Conservation (phyloP, 2,329 filamentous ascomycete genomes). For the Phyllosticta capitalensis region DNA sequence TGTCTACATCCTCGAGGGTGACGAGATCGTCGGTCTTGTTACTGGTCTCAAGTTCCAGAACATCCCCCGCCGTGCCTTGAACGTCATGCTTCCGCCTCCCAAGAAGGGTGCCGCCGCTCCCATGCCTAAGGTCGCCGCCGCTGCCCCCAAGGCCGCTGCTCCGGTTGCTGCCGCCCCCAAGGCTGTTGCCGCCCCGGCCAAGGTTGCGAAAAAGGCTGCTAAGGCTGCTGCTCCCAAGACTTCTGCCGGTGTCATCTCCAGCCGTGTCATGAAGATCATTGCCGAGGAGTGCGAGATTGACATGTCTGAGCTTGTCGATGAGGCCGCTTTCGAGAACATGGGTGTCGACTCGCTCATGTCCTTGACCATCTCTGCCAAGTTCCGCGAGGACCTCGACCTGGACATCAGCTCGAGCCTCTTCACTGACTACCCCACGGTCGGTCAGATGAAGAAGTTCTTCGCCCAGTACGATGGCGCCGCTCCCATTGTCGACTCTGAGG, state of each 20-base stretch:
- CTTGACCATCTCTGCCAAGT: constrained; percentile 51
- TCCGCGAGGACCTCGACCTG: constrained; percentile 51
- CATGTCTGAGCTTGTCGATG: constrained; percentile 48
- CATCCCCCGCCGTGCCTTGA: constrained; percentile 56
- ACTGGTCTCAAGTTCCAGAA: constrained; percentile 57
- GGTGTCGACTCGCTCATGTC: constrained; percentile 54
- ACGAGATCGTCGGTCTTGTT: constrained; percentile 49
- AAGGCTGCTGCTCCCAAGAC: constrained; percentile 37
- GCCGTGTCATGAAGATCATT: constrained; percentile 54
- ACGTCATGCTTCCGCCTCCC: constrained; percentile 56
- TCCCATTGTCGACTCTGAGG: constrained; percentile 27
- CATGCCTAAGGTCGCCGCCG: constrained; percentile 24
- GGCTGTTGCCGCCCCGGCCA: constrained; percentile 19
- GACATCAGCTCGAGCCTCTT: constrained; percentile 51
- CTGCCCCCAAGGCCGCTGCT: constrained; percentile 25
- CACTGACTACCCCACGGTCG: constrained; percentile 50
- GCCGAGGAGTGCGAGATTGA: constrained; percentile 56
- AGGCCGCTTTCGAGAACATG: constrained; percentile 52
- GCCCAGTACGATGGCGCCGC: constrained; percentile 36
- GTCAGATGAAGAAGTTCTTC: constrained; percentile 51
- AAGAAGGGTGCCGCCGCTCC: constrained; percentile 34
- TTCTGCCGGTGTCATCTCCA: constrained; percentile 39
- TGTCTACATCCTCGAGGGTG: constrained; percentile 51
- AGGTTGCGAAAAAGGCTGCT: constrained; percentile 31
- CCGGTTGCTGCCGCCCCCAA: constrained; percentile 33